These are phyloP conservation scores for Incumbomyces delicatus DNA, from an alignment of 2,329 filamentous ascomycete genomes.

Conservation along the genomic window DNA sequence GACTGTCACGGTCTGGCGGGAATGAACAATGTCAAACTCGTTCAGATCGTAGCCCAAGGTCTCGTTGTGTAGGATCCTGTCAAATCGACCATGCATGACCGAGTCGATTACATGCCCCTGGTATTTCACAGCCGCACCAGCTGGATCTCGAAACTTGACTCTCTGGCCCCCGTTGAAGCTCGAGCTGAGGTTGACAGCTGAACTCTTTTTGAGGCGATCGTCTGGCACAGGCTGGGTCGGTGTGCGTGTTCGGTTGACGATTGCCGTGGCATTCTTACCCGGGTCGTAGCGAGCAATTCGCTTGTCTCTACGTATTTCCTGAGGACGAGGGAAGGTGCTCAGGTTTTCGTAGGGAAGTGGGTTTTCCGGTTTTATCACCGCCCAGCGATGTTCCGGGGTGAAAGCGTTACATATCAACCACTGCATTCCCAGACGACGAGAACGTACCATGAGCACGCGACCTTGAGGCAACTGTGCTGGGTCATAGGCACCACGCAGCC, in stretches of 20 bases:
- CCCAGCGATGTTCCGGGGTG: slow-evolving; percentile 1
- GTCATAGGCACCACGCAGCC: slow-evolving; percentile 44
- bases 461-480: slow-evolving; percentile 39
- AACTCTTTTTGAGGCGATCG: neutral
- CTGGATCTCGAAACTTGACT: slow-evolving; percentile 48
- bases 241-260: neutral
- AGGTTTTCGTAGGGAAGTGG: slow-evolving; percentile 18
- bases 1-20: slow-evolving; percentile 41
- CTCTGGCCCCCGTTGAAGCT: slow-evolving; percentile 36
- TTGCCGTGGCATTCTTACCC: neutral
- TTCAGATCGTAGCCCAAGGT: slow-evolving; percentile 51
- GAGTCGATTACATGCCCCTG: slow-evolving; percentile 25
- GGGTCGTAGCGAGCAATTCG: slow-evolving; percentile 3
- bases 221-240: neutral
- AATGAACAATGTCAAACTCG: slow-evolving; percentile 43
- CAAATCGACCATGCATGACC: slow-evolving; percentile 32
- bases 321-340: slow-evolving; percentile 13
- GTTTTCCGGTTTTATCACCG: slow-evolving; percentile 16
- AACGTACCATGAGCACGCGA: slow-evolving; percentile 42
- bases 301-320: slow-evolving; percentile 15
- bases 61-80: slow-evolving; percentile 36
- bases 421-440: slow-evolving; percentile 37
- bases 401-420: slow-evolving; percentile 42
- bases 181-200: slow-evolving; percentile 16
- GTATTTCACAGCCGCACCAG: slow-evolving; percentile 44